Evolutionary conservation across 2,329 filamentous ascomycete species (phyloP).

Genomic region (Aspergillus hortae): DNA sequence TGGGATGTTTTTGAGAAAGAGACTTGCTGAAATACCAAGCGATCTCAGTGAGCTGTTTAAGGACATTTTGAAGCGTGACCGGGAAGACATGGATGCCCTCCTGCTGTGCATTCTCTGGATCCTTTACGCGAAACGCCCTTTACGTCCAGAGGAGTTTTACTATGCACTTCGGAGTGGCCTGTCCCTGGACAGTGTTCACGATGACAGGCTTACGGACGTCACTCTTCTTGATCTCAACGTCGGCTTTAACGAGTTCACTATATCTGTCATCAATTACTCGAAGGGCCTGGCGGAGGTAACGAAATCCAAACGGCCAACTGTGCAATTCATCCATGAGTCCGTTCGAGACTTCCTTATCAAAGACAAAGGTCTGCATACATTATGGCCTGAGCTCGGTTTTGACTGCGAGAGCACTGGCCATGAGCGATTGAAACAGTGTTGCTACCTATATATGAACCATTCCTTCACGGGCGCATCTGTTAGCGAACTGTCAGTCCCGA

Average conservation of each 20-base stretch:
- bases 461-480: background rate
- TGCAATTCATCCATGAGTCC: slow-evolving; percentile 39
- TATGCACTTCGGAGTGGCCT: background rate
- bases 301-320: slow-evolving; percentile 14
- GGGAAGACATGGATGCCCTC: slow-evolving; percentile 38
- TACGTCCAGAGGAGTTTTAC: slow-evolving; percentile 31
- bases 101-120: slow-evolving; percentile 53
- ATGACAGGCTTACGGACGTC: background rate
- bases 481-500: background rate
- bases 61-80: slow-evolving; percentile 50
- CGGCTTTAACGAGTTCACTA: background rate
- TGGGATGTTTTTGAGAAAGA: slow-evolving; percentile 27
- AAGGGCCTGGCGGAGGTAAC: slow-evolving; percentile 32
- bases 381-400: slow-evolving; percentile 27
- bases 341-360: slow-evolving; percentile 32
- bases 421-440: slow-evolving; percentile 39
- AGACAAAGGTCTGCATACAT: slow-evolving; percentile 20
- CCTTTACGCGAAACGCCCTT: slow-evolving; percentile 42
- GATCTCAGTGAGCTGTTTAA: slow-evolving; percentile 49
- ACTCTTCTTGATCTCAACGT: background rate
- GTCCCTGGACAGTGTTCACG: background rate
- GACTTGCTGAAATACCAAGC: slow-evolving; percentile 38
- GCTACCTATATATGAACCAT: slow-evolving; percentile 10
- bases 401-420: slow-evolving; percentile 35
- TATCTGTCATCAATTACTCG: slow-evolving; percentile 23